Percentiles rank a stretch among this genome's conserved stretches.
Conservation (phyloP, 1,139 yeast species). For the Sugiyamaella xylanicola region DNA sequence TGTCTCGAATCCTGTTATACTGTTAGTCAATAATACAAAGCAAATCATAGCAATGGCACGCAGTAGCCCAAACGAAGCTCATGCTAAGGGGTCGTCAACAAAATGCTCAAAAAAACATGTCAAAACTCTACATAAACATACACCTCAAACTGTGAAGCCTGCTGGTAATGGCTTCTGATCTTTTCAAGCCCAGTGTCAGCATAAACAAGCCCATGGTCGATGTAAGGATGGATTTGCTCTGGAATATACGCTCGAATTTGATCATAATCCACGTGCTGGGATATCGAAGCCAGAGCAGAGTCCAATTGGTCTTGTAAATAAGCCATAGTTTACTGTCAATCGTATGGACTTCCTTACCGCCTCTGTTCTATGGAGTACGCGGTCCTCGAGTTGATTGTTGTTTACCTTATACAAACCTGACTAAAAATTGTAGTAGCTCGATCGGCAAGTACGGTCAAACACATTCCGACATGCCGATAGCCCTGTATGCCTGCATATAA, state of each 20-base stretch:
- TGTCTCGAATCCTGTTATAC: constrained; percentile 30
- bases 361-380: too few relatives aligned
- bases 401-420: too few relatives aligned
- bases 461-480: neutral
- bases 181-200: neutral
- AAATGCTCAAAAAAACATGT: neutral
- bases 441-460: neutral
- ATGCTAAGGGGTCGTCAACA: neutral
- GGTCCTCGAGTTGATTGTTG: too few relatives aligned
- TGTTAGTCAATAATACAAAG: neutral
- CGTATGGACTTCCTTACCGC: too few relatives aligned
- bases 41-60: too few relatives aligned
- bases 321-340: constrained; percentile 2
- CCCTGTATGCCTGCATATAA: neutral
- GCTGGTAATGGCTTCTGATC: constrained; percentile 22
- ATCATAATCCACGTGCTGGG: constrained; percentile 9
- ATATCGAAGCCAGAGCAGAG: neutral
- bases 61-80: neutral
- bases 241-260: constrained; percentile 10
- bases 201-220: neutral
- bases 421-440: too few relatives aligned
- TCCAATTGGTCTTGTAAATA: constrained; percentile 1
- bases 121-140: constrained; percentile 18
- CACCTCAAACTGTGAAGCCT: constrained; percentile 28
- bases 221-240: constrained; percentile 9